Evolutionary conservation across 129 eudicot species (phyloP), one percentile per base, ranked within the genome.

Genomic region (Glebionis coronaria): DNA sequence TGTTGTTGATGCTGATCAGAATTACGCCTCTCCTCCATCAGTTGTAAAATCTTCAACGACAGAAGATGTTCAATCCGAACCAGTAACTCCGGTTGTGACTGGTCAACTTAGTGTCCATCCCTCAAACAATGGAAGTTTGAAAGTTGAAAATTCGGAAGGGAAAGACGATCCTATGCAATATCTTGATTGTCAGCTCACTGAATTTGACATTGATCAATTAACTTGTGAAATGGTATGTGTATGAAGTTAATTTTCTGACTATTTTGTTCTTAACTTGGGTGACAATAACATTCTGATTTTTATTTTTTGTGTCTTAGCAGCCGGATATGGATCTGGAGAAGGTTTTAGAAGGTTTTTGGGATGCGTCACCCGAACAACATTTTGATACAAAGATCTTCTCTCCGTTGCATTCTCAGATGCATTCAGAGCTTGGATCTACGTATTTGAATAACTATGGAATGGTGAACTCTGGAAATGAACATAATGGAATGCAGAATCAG

Each of bases 351-450:
- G 62, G 61, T 46, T 76, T 79, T 40, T 69, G 69, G 67, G 79
- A 75, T 40, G 44, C 76, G n/a, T 44, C 38, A 58, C 76, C 82
- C 0, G 77, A 70, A 13, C 16, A 70, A 13, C 16, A 67, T 52
- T 52, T 71, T 5, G 89, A 85, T 63, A 63, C 80, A 38, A 83
- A 83, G 56, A 61, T 85, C 25, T 85, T 89, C 77, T 81, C 96
- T 4, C 93, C 89, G 23, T 49, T 74, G 66, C 85, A 77, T 60
- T 70, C 74, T 6, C 84, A 80, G 61, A 74, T 70, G 84, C 81
- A 77, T 14, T 51, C 65, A 12, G 85, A 87, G 57, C 69, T 81
- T 58, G 86, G 91, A 58, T 51, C 81, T 16, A 46, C 74, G 4
- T 76, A 69, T 64, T 21, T 69, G 28, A 54, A 60, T 5, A 40